Evolutionary conservation across 2,329 filamentous ascomycete genomes (phyloP), one percentile per base, ranked within the genome.

Genomic region (Colletotrichum viniferum): DNA sequence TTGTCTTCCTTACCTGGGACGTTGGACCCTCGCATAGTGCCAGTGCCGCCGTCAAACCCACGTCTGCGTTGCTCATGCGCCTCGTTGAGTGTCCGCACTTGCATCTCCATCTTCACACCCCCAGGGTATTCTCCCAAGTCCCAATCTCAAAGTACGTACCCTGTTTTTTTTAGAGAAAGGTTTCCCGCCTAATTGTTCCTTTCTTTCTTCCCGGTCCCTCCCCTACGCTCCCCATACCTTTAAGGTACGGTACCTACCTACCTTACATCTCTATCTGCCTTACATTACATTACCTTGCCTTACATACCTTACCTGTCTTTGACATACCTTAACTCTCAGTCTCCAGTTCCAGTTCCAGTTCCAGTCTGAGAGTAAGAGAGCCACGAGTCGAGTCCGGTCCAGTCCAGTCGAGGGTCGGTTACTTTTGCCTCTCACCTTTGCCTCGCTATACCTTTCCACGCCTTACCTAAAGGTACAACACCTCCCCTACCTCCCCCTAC

Each of bases 51-150:
- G 30, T 56, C 38, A 36, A 62, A 58, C 55, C 56, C 69, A 28
- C 69, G 30, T 62, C 61, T 67, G 30, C 61, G 28, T 55, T 52
- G 24, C 69, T 73, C 63, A 75, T 75, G 64, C 70, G 55, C 70
- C 70, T 62, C 48, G 24, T 32, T 26, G 18, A 68, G 58, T 28
- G 36, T 32, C 43, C 43, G 43, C 43, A 52, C 43, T 52, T 52
- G 43, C 43, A 52, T 52, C 43, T 52, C 43, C 43, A 52, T 52
- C 43, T 52, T 52, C 43, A 52, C 43, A 52, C 43, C 43, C 43
- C 43, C 43, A 52, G 43, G 43, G 43, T n/a, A 52, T 52, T 52
- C n/a, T 52, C 43, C n/a, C 43, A 52, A 52, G 43, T 63, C 32
- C 14, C 13, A 38, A 32, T 30, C 61, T 38, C 26, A 55, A 13